Percentiles rank a stretch among this genome's conserved stretches.
Evolutionary conservation across 2,329 filamentous ascomycete species (phyloP).

Genomic region (Fusarium abutilonis): DNA sequence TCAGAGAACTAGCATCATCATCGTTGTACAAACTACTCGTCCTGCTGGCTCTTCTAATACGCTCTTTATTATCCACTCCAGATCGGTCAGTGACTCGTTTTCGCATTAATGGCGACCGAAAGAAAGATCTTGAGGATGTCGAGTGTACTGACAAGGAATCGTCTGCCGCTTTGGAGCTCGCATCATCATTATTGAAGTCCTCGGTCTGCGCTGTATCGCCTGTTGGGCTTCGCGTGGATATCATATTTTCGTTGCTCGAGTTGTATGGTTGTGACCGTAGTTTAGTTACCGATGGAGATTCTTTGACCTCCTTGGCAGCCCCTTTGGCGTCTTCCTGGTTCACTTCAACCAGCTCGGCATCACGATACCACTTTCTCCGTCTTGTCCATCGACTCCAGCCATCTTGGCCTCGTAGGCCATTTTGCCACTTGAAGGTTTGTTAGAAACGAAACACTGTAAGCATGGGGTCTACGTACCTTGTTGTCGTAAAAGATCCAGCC

Average conservation of each 20-base stretch:
- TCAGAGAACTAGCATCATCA: constrained; percentile 55
- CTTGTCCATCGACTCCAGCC: constrained; percentile 96
- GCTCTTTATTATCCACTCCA: constrained; percentile 50
- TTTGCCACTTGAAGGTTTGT: constrained; percentile 76
- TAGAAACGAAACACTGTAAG: background rate
- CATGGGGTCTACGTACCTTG: constrained; percentile 68
- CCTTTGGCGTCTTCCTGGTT: constrained; percentile 52
- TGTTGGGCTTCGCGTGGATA: constrained; percentile 39
- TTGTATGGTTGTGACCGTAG: constrained; percentile 48
- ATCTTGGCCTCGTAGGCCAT: constrained; percentile 83
- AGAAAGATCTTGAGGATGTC: constrained; percentile 59
- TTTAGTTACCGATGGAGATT: constrained; percentile 37
- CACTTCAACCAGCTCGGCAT: constrained; percentile 91
- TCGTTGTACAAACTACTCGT: constrained; percentile 56
- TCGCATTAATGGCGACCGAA: constrained; percentile 54
- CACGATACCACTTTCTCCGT: constrained; percentile 93
- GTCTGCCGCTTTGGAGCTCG: constrained; percentile 49
- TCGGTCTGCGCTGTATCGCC: constrained; percentile 43
- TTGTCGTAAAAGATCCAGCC: constrained; percentile 99
- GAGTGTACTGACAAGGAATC: constrained; percentile 60
- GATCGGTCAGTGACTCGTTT: constrained; percentile 53
- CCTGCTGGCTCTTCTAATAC: constrained; percentile 54
- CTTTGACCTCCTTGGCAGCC: constrained; percentile 49
- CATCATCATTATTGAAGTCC: constrained; percentile 41
- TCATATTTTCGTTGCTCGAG: constrained; percentile 52